phyloP scores from a whole-genome alignment of 2,329 filamentous ascomycete genomes.

The Fusarium pseudocircinatum region DNA sequence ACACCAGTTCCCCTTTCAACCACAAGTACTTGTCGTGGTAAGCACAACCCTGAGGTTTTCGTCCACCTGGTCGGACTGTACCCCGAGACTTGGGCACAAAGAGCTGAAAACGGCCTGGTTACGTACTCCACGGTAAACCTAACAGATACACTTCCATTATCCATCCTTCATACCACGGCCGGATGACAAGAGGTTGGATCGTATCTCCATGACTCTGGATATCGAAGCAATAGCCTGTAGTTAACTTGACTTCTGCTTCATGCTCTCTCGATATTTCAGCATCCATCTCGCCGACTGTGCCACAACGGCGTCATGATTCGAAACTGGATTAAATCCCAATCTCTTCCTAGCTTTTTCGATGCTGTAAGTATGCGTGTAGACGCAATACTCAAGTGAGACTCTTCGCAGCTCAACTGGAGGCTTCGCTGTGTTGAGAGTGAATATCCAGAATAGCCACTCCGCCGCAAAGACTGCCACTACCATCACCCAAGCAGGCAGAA shows the following conservation, averaged over 20 bases:
- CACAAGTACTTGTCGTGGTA: neutral
- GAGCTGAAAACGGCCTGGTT: rapidly evolving
- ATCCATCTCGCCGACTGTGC: constrained; percentile 16
- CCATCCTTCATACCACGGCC: neutral
- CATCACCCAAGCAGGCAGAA: constrained; percentile 44
- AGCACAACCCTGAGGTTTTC: rapidly evolving
- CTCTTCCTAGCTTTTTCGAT: constrained; percentile 20
- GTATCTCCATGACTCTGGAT: rapidly evolving
- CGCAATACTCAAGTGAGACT: constrained; percentile 35
- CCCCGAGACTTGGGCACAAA: neutral
- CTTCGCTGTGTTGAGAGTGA: constrained; percentile 38
- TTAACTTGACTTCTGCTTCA: neutral
- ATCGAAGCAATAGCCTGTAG: rapidly evolving
- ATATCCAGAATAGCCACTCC: constrained; percentile 38
- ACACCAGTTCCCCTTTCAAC: neutral
- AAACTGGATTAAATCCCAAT: constrained; percentile 7
- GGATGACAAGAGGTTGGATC: neutral
- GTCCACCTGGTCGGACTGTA: neutral
- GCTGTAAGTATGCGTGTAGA: constrained; percentile 19
- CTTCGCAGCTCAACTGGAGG: constrained; percentile 38
- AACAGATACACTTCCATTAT: too few species aligned
- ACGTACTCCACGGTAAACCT: neutral
- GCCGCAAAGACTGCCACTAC: constrained; percentile 7
- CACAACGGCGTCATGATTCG: constrained; percentile 24
- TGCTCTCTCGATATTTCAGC: neutral